phyloP scores from a whole-genome alignment of 345 rosid genomes.

The Lagerstroemia speciosa region DNA sequence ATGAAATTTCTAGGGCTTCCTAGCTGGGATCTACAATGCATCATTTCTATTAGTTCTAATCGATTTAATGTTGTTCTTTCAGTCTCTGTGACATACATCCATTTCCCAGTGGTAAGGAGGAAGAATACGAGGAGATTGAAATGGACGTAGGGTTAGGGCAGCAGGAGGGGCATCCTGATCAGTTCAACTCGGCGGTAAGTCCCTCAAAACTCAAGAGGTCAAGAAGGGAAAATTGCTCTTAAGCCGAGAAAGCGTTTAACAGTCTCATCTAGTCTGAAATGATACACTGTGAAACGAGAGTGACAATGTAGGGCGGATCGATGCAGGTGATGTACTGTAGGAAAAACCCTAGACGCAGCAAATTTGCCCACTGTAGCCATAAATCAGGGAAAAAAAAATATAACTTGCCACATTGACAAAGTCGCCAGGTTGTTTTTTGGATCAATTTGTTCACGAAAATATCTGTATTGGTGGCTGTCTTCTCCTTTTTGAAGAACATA shows the following conservation, averaged over 20 bases:
- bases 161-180: conserved; percentile 1
- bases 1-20: neutral
- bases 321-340: neutral
- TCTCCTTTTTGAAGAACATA: neutral
- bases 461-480: neutral
- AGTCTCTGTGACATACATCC: neutral
- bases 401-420: neutral
- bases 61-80: neutral
- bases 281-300: neutral
- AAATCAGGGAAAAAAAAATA: neutral
- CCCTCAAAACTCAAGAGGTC: neutral
- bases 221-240: neutral
- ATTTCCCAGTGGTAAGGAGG: neutral
- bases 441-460: neutral
- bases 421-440: neutral
- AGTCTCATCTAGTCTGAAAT: neutral
- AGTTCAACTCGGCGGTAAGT: neutral
- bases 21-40: neutral
- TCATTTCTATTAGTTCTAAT: neutral
- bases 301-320: neutral
- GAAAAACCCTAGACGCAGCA: neutral
- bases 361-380: neutral
- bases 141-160: neutral
- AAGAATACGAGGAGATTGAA: neutral
- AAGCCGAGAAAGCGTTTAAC: neutral